Base-by-base conservation (phyloP, 352 stramenopile species). In the Plasmopara halstedii region DNA sequence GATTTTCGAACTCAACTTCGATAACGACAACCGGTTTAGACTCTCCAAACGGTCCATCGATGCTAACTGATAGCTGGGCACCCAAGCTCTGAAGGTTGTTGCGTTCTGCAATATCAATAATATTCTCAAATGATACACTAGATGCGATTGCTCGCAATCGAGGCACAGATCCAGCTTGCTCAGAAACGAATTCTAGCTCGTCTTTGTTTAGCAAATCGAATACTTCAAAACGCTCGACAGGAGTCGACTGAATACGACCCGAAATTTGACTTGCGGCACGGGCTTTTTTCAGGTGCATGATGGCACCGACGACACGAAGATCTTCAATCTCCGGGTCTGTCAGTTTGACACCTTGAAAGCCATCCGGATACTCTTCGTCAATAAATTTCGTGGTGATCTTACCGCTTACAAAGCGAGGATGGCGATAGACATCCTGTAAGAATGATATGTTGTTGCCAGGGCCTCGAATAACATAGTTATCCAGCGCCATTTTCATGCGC, bases 361-460 rank as follows among this genome's bases (percentile, higher is more conserved):
- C 94, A 17, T 97, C 87, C 0, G 95, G 94, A 57, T 98, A 98
- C 60, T 99, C 86, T 42, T 95, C 74, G 5, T 70, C 77, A 49
- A 99, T 98, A 57, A 98, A 99, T 36, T 95, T 94, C 38, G 96
- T 99, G n/a, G 93, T 96, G 57, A 97, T 97, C 15, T 96, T 83
- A 40, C 95, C 96, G 17, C 58, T 75, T 18, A 78, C 61, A 59
- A 98, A 98, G 54, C 74, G 75, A 22, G 71, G 66, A 62, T 98
- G 88, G 9, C 92, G 73, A 49, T 88, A 85, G 4, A 98, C 84
- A 57, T 97, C 90, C 41, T 89, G 76, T 14, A 98, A 63, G 58
- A 99, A 98, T 20, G 78, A 74, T 1, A 96, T 69, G 70, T 99
- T 99, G 69, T 98, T 92, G 34, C 74, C 73, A 3, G 97, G 81